A percentile compares a stretch with the other conserved stretches of the same genome.
Conservation (phyloP, 345 rosid genomes). For the Aquilaria yunnanensis region DNA sequence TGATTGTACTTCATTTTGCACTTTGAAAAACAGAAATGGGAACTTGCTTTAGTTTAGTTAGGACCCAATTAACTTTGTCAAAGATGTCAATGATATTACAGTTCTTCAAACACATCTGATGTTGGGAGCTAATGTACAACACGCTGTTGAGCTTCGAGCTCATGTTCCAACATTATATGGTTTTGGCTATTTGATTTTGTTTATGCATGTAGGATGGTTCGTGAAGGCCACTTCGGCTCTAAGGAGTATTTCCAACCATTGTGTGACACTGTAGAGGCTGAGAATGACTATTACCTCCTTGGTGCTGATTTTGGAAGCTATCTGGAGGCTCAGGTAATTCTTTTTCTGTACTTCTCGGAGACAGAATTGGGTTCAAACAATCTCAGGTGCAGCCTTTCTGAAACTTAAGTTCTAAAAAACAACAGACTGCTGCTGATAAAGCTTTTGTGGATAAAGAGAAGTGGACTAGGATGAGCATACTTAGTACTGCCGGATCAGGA, state of each 20-base stretch:
- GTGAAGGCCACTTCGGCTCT: constrained; percentile 36
- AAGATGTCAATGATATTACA: too few relatives aligned
- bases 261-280: constrained; percentile 33
- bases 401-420: neutral
- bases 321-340: constrained; percentile 34
- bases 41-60: too few relatives aligned
- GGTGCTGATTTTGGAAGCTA: constrained; percentile 35
- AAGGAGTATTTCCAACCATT: constrained; percentile 32
- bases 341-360: neutral
- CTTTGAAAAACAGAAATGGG: too few relatives aligned
- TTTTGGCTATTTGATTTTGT: neutral
- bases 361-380: neutral
- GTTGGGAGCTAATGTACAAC: neutral
- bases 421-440: constrained; percentile 43
- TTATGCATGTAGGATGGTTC: constrained; percentile 25
- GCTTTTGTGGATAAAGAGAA: constrained; percentile 37
- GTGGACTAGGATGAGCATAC: constrained; percentile 44
- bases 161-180: neutral
- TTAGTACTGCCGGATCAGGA: constrained; percentile 36
- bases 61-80: too few relatives aligned
- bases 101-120: neutral
- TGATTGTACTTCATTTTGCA: too few relatives aligned
- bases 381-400: neutral
- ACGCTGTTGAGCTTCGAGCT: neutral
- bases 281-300: constrained; percentile 30